Percentiles rank a stretch among this genome's conserved stretches.
Conservation (phyloP, 805 yeast species). For the Candida michaelii region DNA sequence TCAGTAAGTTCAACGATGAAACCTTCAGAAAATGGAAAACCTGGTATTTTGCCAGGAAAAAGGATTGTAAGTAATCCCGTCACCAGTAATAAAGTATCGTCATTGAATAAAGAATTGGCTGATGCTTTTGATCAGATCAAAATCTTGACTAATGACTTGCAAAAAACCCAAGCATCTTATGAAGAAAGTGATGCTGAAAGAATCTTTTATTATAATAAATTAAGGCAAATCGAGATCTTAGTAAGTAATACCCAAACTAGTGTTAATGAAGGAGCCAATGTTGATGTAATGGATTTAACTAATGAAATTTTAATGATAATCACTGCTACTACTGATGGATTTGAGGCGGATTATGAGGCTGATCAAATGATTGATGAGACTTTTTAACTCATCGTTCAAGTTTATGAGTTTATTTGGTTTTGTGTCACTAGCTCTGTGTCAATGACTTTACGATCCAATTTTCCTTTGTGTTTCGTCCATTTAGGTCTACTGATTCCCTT, state of each 20-base stretch:
- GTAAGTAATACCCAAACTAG: conserved; percentile 48
- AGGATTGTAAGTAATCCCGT: conserved; percentile 9
- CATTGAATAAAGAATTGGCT: conserved; percentile 40
- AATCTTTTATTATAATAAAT: conserved; percentile 84
- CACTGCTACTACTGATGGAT: conserved; percentile 63
- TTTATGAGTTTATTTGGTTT: no score
- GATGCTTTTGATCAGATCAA: conserved; percentile 44
- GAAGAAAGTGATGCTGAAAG: conserved; percentile 79
- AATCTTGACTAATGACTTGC: conserved; percentile 48
- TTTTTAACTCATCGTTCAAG: no score
- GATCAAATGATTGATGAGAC: conserved; percentile 14
- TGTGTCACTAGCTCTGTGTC: no score
- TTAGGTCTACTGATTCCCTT: no score
- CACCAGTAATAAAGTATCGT: conserved; percentile 1
- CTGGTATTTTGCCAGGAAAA: conserved; percentile 9
- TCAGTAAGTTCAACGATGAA: conserved; percentile 1
- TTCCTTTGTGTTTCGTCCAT: no score
- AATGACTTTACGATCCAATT: no score
- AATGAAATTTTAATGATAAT: conserved; percentile 24
- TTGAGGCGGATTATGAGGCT: conserved; percentile 43
- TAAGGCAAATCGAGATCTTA: conserved; percentile 83
- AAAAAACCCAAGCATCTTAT: conserved; percentile 57
- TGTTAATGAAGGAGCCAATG: conserved; percentile 7
- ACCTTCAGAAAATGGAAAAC: neutral
- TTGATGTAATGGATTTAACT: conserved; percentile 5